phyloP scores from a whole-genome alignment of 768 basidiomycete genomes.

The Stropharia rugosoannulata region DNA sequence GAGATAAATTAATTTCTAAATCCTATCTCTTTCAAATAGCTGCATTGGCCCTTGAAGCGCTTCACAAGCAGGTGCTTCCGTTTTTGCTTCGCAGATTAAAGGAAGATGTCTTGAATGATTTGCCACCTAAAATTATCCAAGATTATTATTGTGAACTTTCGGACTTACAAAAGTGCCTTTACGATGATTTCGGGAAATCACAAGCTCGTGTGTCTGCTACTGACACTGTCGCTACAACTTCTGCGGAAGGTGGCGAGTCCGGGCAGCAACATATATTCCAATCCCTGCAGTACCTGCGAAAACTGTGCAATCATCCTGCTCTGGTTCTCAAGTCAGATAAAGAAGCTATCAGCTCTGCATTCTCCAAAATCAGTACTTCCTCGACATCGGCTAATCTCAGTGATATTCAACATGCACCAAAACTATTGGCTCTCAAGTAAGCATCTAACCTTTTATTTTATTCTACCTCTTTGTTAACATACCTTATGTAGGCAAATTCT shows the following conservation, averaged over 20 bases:
- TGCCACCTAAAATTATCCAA: slow-evolving; percentile 99
- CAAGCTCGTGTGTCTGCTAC: slow-evolving; percentile 65
- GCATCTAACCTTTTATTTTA: slow-evolving; percentile 21
- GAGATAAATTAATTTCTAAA: not conserved
- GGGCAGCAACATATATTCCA: slow-evolving; percentile 93
- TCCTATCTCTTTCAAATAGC: slow-evolving; percentile 44
- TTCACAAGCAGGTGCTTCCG: slow-evolving; percentile 99
- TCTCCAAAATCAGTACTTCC: slow-evolving; percentile 48
- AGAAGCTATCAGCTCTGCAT: slow-evolving; percentile 54
- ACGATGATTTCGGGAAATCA: slow-evolving; percentile 90
- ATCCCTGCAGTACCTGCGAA: slow-evolving; percentile 93
- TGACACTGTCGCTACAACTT: slow-evolving; percentile 54
- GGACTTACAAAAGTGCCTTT: slow-evolving; percentile 88
- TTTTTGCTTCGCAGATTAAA: slow-evolving; percentile 95
- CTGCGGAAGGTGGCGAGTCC: slow-evolving; percentile 35
- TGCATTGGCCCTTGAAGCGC: slow-evolving; percentile 88
- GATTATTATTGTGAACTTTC: slow-evolving; percentile 99
- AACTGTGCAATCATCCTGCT: slow-evolving; percentile 96
- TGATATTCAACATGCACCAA: slow-evolving; percentile 92
- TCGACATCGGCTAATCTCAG: slow-evolving; percentile 46
- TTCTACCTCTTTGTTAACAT: not conserved
- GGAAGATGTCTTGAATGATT: slow-evolving; percentile 92
- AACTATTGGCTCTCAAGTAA: slow-evolving; percentile 87
- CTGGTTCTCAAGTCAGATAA: slow-evolving; percentile 80
- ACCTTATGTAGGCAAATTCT: slow-evolving; percentile 74